Percentiles rank a stretch among this genome's conserved stretches.
Conservation (phyloP, 2,329 filamentous ascomycete species). For the Ilyonectria robusta region DNA sequence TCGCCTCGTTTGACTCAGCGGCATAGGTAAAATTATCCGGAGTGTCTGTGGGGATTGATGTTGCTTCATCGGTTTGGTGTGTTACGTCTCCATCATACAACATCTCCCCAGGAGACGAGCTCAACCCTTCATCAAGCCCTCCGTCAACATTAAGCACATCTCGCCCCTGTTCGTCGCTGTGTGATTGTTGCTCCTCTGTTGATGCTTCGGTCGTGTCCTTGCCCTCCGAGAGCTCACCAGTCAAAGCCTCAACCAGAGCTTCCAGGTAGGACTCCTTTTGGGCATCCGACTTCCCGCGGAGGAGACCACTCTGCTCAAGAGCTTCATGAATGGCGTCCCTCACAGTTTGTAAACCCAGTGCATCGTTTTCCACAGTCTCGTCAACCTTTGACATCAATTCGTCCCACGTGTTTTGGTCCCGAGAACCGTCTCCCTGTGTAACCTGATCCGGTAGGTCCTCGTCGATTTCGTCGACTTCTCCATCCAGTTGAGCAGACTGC, state of each 20-base stretch:
- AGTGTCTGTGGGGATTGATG: background rate
- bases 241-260: constrained; percentile 65
- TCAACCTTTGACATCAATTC: constrained; percentile 69
- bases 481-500: constrained; percentile 26
- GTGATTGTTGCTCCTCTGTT: constrained; percentile 18
- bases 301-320: constrained; percentile 67
- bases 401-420: constrained; percentile 63
- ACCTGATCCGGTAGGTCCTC: constrained; percentile 41
- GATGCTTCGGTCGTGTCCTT: constrained; percentile 43
- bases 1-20: constrained; percentile 14
- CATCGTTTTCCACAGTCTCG: constrained; percentile 71
- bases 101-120: background rate
- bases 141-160: constrained; percentile 15
- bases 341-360: constrained; percentile 65
- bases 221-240: constrained; percentile 48
- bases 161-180: constrained; percentile 3
- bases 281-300: constrained; percentile 60
- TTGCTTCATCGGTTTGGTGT: background rate
- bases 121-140: background rate
- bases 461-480: constrained; percentile 27
- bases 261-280: constrained; percentile 66
- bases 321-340: constrained; percentile 69
- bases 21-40: background rate
- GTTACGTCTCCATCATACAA: background rate
- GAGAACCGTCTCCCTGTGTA: constrained; percentile 33